These are phyloP conservation scores for Teratosphaeria pseudoeucalypti DNA, from an alignment of 2,329 filamentous ascomycete genomes.

Conservation along the genomic window DNA sequence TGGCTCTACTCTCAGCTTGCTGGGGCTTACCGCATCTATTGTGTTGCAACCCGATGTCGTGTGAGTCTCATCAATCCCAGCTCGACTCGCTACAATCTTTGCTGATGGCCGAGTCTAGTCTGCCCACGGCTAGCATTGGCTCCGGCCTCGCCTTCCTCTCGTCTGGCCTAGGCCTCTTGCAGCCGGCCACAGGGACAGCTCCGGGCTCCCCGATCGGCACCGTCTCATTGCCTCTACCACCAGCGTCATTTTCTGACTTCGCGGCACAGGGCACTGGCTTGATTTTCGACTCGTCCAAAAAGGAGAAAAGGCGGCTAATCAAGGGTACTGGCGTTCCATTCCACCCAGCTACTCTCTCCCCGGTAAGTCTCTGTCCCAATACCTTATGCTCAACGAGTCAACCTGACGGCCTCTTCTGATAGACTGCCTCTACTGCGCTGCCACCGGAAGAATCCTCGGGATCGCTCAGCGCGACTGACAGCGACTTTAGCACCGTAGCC, in stretches of 20 bases:
- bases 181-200: no score
- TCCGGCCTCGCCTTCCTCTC: background rate
- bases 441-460: background rate
- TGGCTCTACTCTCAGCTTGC: background rate
- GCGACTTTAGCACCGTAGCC: background rate
- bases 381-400: background rate
- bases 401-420: background rate
- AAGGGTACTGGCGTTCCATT: background rate
- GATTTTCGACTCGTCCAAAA: background rate
- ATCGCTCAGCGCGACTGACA: background rate
- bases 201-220: background rate
- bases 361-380: background rate
- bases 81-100: background rate
- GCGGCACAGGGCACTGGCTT: background rate
- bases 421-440: background rate
- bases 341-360: background rate
- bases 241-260: background rate
- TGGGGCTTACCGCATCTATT: background rate
- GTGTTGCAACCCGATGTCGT: background rate
- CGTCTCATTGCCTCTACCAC: background rate
- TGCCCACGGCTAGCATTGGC: background rate
- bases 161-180: no score
- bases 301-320: background rate
- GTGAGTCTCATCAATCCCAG: background rate
- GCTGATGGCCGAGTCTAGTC: background rate